phyloP scores from a whole-genome alignment of 805 yeast genomes.

The Candida xiaguanensis region DNA sequence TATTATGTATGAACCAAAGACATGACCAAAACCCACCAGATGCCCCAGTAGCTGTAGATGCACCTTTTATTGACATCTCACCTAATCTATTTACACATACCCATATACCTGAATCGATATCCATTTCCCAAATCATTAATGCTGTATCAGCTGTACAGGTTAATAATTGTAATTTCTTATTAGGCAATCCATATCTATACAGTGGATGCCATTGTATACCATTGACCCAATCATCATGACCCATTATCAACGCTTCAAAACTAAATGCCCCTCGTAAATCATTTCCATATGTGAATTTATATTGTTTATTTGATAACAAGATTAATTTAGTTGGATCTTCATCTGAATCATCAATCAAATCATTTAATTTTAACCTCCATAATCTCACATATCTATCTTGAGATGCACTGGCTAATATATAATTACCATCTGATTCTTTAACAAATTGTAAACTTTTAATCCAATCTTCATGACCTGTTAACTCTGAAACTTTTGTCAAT shows the following conservation, averaged over 20 bases:
- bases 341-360: constrained; percentile 51
- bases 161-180: constrained; percentile 51
- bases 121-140: constrained; percentile 92
- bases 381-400: constrained; percentile 90
- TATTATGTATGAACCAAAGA: constrained; percentile 56
- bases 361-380: constrained; percentile 71
- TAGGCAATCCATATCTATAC: constrained; percentile 17
- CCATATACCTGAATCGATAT: constrained; percentile 85
- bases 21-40: constrained; percentile 63
- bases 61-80: constrained; percentile 92
- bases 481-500: constrained; percentile 43
- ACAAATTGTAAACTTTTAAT: constrained; percentile 68
- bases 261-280: constrained; percentile 51
- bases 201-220: constrained; percentile 76
- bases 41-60: constrained; percentile 97
- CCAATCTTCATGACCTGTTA: constrained; percentile 98
- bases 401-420: constrained; percentile 80
- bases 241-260: constrained; percentile 92
- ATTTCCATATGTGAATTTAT: constrained; percentile 45
- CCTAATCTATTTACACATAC: constrained; percentile 77
- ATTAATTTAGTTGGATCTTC: constrained; percentile 51
- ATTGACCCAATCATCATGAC: constrained; percentile 98
- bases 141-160: constrained; percentile 94
- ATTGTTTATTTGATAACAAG: constrained; percentile 68
- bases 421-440: constrained; percentile 45